Evolutionary conservation across 345 rosid species (phyloP), one percentile per base, ranked within the genome.

Genomic region (Eucalyptus virginea): DNA sequence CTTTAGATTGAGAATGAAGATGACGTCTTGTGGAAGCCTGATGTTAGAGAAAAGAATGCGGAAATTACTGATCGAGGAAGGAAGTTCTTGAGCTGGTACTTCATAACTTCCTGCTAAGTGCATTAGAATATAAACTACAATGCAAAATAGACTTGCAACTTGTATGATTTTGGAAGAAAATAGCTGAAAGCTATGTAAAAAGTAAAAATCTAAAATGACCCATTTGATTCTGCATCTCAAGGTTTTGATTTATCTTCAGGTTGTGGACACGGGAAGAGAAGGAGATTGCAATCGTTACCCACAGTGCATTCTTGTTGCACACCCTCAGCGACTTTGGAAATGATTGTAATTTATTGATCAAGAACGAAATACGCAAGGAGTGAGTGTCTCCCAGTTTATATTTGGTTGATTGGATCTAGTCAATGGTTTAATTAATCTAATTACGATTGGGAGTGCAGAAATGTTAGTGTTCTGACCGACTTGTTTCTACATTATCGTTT

Each of bases 231-330:
- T 32, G 44, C 42, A 16, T 90, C 86, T 83, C 7, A 32, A 19
- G 5, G 72, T 10, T 42, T 40, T 45, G 60, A 42, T 86, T 50
- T 47, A 44, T 81, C 7, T 89, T 15, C 90, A 96, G 99, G 99
- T 50, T 96, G 91, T 94, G 96, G 95, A 93, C 96, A 60, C 91
- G 98, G 44, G 93, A 93, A 81, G 99, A 98, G 94, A 95, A 93
- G 90, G 97, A 98, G 90, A 94, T 98, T 81, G 99, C 95, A 77
- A 56, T 98, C 21, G 98, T 98, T 14, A 93, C 95, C 91, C 99
- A 96, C 51, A 93, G 97, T 24, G 94, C 94, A 23, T 94, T 96
- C 91, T 93, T 96, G 91, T 94, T 93, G 62, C 87, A 94, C 21
- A 92, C 95, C 13, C 92, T 96, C 5, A 28, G 48, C 34, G 90